phyloP scores from a whole-genome alignment of 148 eudicot species.

The Pharnaceum exiguum region DNA sequence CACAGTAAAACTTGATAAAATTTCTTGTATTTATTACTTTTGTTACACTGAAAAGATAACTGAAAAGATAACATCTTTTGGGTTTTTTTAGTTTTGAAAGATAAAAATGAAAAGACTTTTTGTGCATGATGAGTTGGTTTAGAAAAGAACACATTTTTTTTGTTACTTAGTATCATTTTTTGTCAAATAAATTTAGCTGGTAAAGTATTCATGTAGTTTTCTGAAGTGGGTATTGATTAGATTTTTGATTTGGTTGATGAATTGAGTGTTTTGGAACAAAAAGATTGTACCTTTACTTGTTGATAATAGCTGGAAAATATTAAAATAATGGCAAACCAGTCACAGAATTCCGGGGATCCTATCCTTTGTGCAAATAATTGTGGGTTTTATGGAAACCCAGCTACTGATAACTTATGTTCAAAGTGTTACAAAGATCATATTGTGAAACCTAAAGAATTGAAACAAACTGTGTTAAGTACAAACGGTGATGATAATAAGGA shows the following conservation, averaged over 20 bases:
- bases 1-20: background rate
- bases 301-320: too few species aligned
- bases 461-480: slow-evolving; percentile 4
- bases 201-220: background rate
- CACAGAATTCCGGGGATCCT: slow-evolving; percentile 26
- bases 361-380: slow-evolving; percentile 36
- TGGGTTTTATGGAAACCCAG: slow-evolving; percentile 36
- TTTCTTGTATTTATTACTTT: background rate
- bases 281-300: background rate
- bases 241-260: background rate
- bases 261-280: background rate
- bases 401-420: slow-evolving; percentile 36
- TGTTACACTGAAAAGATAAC: too few species aligned
- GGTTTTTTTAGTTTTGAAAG: too few species aligned
- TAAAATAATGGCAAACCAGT: slow-evolving; percentile 20
- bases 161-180: background rate
- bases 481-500: background rate
- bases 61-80: too few species aligned
- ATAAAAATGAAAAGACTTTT: too few species aligned
- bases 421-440: slow-evolving; percentile 32
- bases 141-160: background rate
- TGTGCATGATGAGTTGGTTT: too few species aligned
- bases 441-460: slow-evolving; percentile 15
- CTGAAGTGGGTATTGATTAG: background rate
- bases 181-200: too few species aligned